Conservation (phyloP, 2,329 filamentous ascomycete genomes). For the Colletotrichum caudatum region DNA sequence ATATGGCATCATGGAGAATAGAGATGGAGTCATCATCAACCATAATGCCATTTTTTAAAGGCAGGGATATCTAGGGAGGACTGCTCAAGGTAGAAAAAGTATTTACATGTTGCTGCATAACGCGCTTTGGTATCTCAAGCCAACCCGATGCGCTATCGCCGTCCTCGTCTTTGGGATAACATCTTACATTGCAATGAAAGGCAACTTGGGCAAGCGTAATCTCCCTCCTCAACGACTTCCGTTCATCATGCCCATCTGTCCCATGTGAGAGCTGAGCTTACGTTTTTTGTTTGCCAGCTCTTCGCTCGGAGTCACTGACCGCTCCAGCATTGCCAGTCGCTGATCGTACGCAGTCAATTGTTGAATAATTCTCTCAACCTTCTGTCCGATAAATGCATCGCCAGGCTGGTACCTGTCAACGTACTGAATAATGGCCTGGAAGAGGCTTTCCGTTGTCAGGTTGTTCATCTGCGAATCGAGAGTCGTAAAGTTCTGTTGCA, state of each 20-base stretch:
- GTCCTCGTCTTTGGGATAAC: constrained; percentile 4
- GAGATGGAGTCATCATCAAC: neutral
- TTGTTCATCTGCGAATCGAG: constrained; percentile 64
- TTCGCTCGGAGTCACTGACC: constrained; percentile 1
- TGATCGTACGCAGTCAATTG: constrained; percentile 34
- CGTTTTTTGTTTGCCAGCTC: constrained; percentile 33
- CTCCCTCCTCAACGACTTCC: constrained; percentile 27
- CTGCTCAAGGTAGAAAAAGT: neutral
- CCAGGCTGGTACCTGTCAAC: constrained; percentile 46
- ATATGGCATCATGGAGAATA: neutral
- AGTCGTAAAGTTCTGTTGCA: constrained; percentile 51
- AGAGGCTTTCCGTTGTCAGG: constrained; percentile 58
- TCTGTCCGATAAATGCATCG: constrained; percentile 18
- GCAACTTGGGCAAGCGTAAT: constrained; percentile 1
- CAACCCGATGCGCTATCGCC: constrained; percentile 9
- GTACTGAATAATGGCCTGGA: constrained; percentile 54
- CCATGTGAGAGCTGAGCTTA: constrained; percentile 9
- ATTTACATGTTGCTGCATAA: neutral
- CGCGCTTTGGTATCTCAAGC: constrained; percentile 26
- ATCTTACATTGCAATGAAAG: neutral
- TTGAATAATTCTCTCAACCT: constrained; percentile 18
- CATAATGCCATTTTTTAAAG: neutral
- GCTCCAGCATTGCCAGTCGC: constrained; percentile 17
- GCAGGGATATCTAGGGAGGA: neutral
- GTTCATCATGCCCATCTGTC: constrained; percentile 15